These are phyloP conservation scores for Fonticula alba DNA, from an alignment of 78 protist species.

Conservation along the genomic window DNA sequence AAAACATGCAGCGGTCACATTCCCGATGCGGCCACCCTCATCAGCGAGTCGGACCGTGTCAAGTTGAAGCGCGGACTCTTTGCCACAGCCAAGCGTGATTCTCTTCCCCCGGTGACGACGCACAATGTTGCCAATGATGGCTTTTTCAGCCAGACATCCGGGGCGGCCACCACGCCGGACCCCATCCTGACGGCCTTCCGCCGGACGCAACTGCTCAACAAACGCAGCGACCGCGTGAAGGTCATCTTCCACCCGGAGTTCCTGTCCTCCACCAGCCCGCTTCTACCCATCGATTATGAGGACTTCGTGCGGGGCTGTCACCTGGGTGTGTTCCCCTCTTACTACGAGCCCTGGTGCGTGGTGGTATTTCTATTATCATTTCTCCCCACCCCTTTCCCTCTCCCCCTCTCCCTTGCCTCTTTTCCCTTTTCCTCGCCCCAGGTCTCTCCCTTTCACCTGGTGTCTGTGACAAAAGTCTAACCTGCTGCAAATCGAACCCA, in stretches of 20 bases:
- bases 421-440: too few species aligned
- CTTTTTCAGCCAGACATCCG: background rate
- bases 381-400: too few species aligned
- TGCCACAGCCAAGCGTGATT: conserved; percentile 11
- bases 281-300: conserved; percentile 51
- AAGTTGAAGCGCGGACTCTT: conserved; percentile 32
- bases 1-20: conserved; percentile 24
- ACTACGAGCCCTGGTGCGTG: conserved; percentile 57
- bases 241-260: conserved; percentile 71
- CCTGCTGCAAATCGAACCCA: too few species aligned
- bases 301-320: conserved; percentile 65
- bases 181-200: conserved; percentile 12
- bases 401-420: too few species aligned
- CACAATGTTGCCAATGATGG: conserved; percentile 51
- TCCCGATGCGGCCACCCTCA: conserved; percentile 21
- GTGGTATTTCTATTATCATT: too few species aligned
- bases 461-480: too few species aligned
- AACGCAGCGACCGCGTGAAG: conserved; percentile 46
- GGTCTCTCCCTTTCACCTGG: background rate
- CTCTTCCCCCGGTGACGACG: conserved; percentile 55
- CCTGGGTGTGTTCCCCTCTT: conserved; percentile 54
- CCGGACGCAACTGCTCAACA: conserved; percentile 21
- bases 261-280: conserved; percentile 37
- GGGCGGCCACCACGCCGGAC: background rate
- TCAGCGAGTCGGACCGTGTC: conserved; percentile 21